Base-by-base conservation (phyloP, 192 early-diverging fungal species). In the Spizellomyces sp. region DNA sequence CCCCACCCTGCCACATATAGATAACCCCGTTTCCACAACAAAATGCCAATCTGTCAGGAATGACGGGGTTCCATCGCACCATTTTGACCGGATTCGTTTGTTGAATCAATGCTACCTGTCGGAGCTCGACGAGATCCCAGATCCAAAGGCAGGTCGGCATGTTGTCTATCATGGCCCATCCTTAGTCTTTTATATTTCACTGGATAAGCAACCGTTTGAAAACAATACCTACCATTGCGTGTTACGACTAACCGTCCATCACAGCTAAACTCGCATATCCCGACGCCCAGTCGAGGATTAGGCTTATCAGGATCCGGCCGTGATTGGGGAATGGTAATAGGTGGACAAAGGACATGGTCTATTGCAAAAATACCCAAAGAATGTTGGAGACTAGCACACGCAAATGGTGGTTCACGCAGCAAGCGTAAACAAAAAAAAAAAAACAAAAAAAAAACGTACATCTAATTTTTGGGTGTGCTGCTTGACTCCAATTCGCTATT, bases 61-160 rank as follows among this genome's bases (percentile, higher is more conserved):
- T 36, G 1, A 75, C n/a, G 8, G 92, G 93, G 71, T 92, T 91
- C 93, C 93, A 95, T 17, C 64, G 47, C 7, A 84, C 75, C 19
- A 80, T 62, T 41, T 73, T 79, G 48, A 95, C 83, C 2, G 91
- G 79, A 9, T 72, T 68, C 27, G 77, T 59, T 69, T 93, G 91
- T 45, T 81, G 76, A 9, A 95, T 79, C 17, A 92, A 75, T 7
- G 80, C 83, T 3, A 82, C 54, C 42, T 81, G 77, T 5, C 71
- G 70, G 14, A 89, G 48, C 0, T 73, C 66, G 5, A 67, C 47
- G 21, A 90, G 66, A 48, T 90, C 83, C 92, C 92, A 94, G 43
- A 93, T 85, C 90, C 93, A 94, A 3, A 93, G 76, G 9, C 76
- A 73, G 46, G 75, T 89, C 2, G 93, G 90, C 84, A 90, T 91